Base-by-base conservation (phyloP, 2,329 filamentous ascomycete genomes). In the Gremmenia infestans region DNA sequence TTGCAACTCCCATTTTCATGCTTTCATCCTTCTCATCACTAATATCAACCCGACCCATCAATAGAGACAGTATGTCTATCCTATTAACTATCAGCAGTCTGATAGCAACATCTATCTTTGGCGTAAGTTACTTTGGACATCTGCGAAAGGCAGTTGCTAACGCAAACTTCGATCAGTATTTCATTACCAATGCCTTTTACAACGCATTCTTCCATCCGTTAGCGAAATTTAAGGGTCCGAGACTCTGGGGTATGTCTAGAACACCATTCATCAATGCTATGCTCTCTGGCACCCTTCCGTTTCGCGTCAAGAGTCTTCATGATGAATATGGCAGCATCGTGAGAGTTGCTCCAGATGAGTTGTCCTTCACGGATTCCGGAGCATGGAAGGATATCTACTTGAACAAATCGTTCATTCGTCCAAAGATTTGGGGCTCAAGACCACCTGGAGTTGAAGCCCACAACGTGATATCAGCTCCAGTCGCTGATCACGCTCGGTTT, bases 271-370 rank as follows among this genome's bases (percentile, higher is more conserved):
- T 37, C 14, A 9, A 15, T 9, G 35, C 35, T 9, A 9, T 9
- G 8, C 14, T 37, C 35, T 9, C 8, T 9, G 35, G 35, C 2
- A 37, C 8, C 8, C 35, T 37, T 15, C 35, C 8, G 8, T 15
- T 9, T 37, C 35, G 14, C 14, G 8, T 37, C 35, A 9, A 37
- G 4, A 15, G 9, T 37, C 9, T 15, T 37, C 35, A 37, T 15
- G 28, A 59, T 23, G 54, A 49, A 57, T 59, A 61, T 53, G 57
- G 57, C 48, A 64, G 65, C 23, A 56, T 68, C 32, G 57, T 67
- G 48, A 62, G 66, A 25, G 66, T 69, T 53, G 56, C 52, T 17
- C 67, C 67, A 4, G 58, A 65, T 53, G 63, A 69, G 49, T 36
- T 48, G 35, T 47, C n/a, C 37, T 15, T 14, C 17, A 42, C 22